Evolutionary conservation across 306 rosid species (phyloP), one percentile per base, ranked within the genome.

Genomic region (Hippophae rhamnoides): DNA sequence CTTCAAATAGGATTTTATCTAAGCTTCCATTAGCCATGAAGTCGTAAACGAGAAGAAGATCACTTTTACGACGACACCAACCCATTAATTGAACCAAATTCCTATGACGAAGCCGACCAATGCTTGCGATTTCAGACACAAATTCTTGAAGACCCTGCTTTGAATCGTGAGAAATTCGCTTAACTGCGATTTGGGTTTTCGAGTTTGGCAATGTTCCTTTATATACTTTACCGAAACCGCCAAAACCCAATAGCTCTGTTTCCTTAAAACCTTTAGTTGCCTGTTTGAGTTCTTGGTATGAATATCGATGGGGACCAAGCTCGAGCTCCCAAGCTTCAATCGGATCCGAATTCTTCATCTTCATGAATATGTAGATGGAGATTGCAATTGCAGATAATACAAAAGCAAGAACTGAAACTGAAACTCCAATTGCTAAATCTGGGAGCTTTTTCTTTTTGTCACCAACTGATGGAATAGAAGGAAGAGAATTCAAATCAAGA

Each of bases 11-110:
- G 69, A 63, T 72, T 63, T 67, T 74, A 41, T 89, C 97, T 47
- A 89, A 68, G 82, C 95, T 86, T 3, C 97, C 95, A 65, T 89
- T 86, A 11, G 87, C 75, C 97, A 89, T 85, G 58, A 54, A 89
- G 26, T 89, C 97, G 40, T 89, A 89, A 50, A 86, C 97, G 10
- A 89, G 83, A 6, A 89, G 64, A 1, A 89, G 79, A 67, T 89
- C 92, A 0, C 92, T 81, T 0, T 82, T 67, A 7, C 81, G 78
- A 5, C 95, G 86, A 58, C 97, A 89, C 97, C 97, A 89, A 0
- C 97, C 97, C 27, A 79, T 60, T 3, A 89, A 64, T 49, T 83
- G 95, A 58, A 76, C 90, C 76, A 89, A 57, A 53, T 89, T 89
- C 67, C 92, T 69, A 63, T 89, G 97, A 0, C 97, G 86, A 9